Evolutionary conservation across 495 filamentous ascomycete genomes (phyloP), one percentile per base, ranked within the genome.

Genomic region (Neohortaea acidophila): DNA sequence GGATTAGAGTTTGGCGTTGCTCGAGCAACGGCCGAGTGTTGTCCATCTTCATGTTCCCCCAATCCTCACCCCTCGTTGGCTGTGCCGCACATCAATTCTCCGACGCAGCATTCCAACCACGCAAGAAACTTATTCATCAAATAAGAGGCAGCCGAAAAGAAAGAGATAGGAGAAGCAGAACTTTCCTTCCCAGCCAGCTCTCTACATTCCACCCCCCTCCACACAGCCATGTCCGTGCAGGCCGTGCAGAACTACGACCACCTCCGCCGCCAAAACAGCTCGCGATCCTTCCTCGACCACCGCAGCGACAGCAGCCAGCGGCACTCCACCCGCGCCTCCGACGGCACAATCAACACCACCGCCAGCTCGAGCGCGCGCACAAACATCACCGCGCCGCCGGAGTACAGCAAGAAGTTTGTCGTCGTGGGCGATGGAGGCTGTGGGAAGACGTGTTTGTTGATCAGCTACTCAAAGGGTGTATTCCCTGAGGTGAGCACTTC

Each of bases 361-460:
- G 70, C 70, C 34, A 63, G 75, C 49, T 37, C 36, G 10, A 87
- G 83, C 4, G 70, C 79, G 36, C 76, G 72, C 13, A 94, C 85
- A 22, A 76, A 81, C 59, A 73, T 89, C 58, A 94, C 85, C 6
- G 85, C 72, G 51, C 81, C 81, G 3, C 85, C 86, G 1, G 75
- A 81, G 34, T 97, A 84, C 60, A 94, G 85, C 43, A 97, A 97
- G 67, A 97, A 97, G 67, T 84, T 97, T 49, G 89, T 97, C 15
- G 89, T 97, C 14, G 89, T 97, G 17, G 89, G 89, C 37, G 89
- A 97, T 60, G 89, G 89, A 43, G 89, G 89, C 39, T 97, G 89
- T 60, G 89, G 89, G 49, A 97, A 97, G 77, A 97, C 89, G 4
- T 97, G 91, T 67, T 62, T 97, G 42, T 64, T 97, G 63, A 97